Evolutionary conservation across 2,329 filamentous ascomycete genomes (phyloP).

Genomic region (Microcera coccophila): DNA sequence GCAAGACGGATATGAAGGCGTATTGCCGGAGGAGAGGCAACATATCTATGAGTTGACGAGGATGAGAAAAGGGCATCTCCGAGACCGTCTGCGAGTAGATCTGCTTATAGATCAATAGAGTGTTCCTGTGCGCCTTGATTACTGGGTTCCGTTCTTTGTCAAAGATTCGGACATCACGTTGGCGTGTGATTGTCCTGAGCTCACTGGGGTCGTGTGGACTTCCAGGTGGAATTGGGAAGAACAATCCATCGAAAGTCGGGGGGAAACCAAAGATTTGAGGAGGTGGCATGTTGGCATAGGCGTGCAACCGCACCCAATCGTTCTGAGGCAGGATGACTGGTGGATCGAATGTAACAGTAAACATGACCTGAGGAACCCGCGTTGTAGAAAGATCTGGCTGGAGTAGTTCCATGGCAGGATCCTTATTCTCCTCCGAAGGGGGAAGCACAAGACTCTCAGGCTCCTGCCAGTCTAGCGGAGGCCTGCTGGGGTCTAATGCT

Average conservation of each 20-base stretch:
- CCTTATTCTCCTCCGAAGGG: conserved; percentile 42
- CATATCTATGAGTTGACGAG: conserved; percentile 68
- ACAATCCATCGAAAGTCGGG: conserved; percentile 54
- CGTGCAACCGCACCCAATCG: conserved; percentile 60
- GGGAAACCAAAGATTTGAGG: conserved; percentile 33
- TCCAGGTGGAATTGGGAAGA: conserved; percentile 52
- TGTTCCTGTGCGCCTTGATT: conserved; percentile 50
- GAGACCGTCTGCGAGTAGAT: conserved; percentile 66
- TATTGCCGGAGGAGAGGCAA: conserved; percentile 75
- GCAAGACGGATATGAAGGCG: conserved; percentile 62
- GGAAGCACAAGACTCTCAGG: conserved; percentile 61
- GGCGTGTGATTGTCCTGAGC: conserved; percentile 51
- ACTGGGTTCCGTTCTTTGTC: conserved; percentile 27
- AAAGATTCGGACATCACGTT: conserved; percentile 44
- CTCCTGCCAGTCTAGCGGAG: conserved; percentile 66
- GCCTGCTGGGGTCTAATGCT: conserved; percentile 39
- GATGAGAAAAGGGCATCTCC: conserved; percentile 72
- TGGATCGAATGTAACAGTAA: conserved; percentile 70
- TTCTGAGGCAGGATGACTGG: conserved; percentile 66
- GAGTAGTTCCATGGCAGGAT: conserved; percentile 51
- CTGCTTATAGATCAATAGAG: conserved; percentile 66
- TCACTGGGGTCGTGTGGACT: conserved; percentile 54
- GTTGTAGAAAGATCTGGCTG: conserved; percentile 42
- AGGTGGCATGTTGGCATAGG: conserved; percentile 48
- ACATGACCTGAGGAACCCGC: conserved; percentile 67